Conservation (phyloP, 306 rosid species). For the Heteromeles arbutifolia region DNA sequence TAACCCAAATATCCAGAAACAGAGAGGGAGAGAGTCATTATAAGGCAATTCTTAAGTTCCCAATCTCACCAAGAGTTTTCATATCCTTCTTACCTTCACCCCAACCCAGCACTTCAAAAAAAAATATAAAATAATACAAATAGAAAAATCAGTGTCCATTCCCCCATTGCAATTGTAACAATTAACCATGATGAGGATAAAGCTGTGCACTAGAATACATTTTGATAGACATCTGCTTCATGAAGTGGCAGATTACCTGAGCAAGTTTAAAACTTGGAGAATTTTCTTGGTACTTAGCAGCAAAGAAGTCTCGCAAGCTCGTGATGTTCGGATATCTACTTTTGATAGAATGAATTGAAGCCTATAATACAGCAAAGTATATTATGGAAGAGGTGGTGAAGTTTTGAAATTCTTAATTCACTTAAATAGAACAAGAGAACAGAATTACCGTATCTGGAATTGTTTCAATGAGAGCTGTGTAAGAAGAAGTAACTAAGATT, state of each 20-base stretch:
- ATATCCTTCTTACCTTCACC: neutral
- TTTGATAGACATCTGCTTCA: neutral
- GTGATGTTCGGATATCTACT: constrained; percentile 76
- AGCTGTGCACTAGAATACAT: neutral
- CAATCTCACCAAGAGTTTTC: neutral
- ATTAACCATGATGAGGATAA: constrained; percentile 8
- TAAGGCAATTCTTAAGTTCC: neutral
- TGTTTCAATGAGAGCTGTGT: constrained; percentile 95
- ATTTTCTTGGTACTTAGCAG: constrained; percentile 80
- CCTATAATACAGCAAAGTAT: constrained; percentile 42
- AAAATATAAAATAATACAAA: neutral
- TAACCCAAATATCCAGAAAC: neutral
- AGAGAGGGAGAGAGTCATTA: neutral
- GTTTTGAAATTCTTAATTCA: constrained; percentile 16
- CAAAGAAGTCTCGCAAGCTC: constrained; percentile 68
- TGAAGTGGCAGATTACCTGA: constrained; percentile 58
- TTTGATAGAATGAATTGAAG: constrained; percentile 95
- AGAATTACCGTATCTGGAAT: constrained; percentile 90
- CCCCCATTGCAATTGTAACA: neutral
- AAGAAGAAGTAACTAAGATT: constrained; percentile 91
- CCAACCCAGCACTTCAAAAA: constrained; percentile 5
- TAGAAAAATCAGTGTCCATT: neutral
- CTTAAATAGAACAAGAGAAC: constrained; percentile 9
- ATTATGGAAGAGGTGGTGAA: neutral
- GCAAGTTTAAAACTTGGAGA: constrained; percentile 98